Conservation (phyloP, 306 rosid species). For the Trichosanthes cucumerina region DNA sequence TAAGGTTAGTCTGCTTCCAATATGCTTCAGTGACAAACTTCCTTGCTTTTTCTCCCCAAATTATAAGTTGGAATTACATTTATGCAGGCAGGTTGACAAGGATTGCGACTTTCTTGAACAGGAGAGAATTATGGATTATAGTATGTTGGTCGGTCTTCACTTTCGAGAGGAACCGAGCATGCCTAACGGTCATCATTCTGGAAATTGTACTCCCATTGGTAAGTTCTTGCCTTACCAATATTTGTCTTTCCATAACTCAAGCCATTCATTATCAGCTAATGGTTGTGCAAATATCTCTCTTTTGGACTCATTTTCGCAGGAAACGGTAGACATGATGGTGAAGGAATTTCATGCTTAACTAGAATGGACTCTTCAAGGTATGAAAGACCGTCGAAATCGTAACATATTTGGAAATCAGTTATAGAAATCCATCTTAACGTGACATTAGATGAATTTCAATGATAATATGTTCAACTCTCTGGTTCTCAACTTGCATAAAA, state of each 20-base stretch:
- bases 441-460: neutral
- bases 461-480: neutral
- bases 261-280: neutral
- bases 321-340: neutral
- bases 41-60: neutral
- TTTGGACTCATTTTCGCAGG: constrained; percentile 24
- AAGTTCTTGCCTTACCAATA: neutral
- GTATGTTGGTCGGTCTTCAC: constrained; percentile 91
- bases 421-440: neutral
- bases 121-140: constrained; percentile 93
- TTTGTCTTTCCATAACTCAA: neutral
- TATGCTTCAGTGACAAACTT: neutral
- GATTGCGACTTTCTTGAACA: constrained; percentile 95
- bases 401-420: neutral
- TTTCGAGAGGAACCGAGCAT: constrained; percentile 41
- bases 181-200: constrained; percentile 27
- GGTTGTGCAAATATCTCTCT: neutral
- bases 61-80: neutral
- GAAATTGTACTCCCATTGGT: constrained; percentile 27
- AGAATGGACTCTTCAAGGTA: constrained; percentile 13
- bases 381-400: neutral
- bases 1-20: neutral
- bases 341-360: neutral
- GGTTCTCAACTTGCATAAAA: neutral
- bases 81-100: constrained; percentile 81